Percentiles rank a stretch among this genome's conserved stretches.
phyloP scores from a whole-genome alignment of 164 flowering plant species.

The Echeveria elegans region DNA sequence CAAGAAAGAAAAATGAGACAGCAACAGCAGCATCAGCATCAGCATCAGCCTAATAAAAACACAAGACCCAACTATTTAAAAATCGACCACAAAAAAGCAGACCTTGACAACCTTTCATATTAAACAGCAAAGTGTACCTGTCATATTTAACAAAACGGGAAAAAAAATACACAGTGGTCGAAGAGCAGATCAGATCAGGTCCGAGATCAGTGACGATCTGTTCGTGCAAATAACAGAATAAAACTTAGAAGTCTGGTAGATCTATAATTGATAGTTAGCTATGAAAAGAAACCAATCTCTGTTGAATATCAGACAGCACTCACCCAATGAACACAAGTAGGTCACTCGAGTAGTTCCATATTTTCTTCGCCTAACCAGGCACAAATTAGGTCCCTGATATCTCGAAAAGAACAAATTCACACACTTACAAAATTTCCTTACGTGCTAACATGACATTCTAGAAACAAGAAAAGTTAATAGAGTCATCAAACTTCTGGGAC shows the following conservation, averaged over 20 bases:
- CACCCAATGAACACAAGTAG: neutral
- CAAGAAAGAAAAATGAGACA: neutral
- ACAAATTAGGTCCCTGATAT: neutral
- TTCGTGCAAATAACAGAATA: neutral
- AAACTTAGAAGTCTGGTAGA: neutral
- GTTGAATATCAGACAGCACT: neutral
- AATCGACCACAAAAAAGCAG: neutral
- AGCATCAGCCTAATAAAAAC: slow-evolving; percentile 2
- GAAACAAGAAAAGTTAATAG: neutral
- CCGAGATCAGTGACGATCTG: neutral
- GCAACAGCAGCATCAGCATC: too few relatives aligned
- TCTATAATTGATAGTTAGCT: neutral
- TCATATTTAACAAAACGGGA: neutral
- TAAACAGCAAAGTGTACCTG: neutral
- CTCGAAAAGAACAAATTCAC: neutral
- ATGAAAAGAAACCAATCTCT: neutral
- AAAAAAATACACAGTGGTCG: neutral
- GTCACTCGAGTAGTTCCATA: too few relatives aligned
- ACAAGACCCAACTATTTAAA: neutral
- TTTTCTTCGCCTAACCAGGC: neutral
- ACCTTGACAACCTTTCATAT: neutral
- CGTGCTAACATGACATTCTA: neutral
- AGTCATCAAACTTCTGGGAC: neutral
- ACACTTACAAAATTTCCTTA: neutral
- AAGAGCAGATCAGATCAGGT: neutral